Percentiles rank a stretch among this genome's conserved stretches.
Conservation (phyloP, 1,284 basidiomycete species). For the Schizophyllum amplum region DNA sequence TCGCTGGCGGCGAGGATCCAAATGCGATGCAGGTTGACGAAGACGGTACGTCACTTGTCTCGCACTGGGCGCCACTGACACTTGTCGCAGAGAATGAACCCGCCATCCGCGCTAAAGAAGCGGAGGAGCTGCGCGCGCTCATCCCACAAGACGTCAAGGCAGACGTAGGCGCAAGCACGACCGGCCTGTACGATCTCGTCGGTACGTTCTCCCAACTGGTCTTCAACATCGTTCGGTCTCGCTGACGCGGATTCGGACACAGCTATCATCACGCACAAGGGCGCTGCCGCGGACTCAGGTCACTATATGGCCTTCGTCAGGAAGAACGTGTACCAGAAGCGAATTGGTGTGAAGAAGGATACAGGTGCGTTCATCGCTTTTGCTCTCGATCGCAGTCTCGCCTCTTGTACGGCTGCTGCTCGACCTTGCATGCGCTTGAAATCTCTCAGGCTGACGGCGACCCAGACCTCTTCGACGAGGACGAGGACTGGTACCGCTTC, state of each 20-base stretch:
- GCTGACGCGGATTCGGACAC: neutral
- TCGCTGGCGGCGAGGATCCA: conserved; percentile 18
- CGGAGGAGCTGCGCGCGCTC: conserved; percentile 53
- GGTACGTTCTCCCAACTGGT: conserved; percentile 44
- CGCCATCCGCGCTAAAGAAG: conserved; percentile 53
- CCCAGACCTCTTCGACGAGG: conserved; percentile 30
- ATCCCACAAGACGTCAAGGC: conserved; percentile 55
- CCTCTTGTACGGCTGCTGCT: conserved; percentile 15
- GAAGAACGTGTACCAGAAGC: conserved; percentile 54
- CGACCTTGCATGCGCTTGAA: too few species aligned
- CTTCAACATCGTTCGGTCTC: neutral
- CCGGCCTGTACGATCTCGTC: conserved; percentile 79
- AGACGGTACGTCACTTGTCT: conserved; percentile 18
- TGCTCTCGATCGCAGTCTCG: neutral
- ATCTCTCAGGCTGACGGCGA: too few species aligned
- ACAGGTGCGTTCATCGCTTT: neutral
- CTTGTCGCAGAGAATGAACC: conserved; percentile 43
- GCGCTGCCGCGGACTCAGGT: conserved; percentile 87
- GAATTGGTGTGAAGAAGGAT: conserved; percentile 14
- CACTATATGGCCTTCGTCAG: conserved; percentile 92
- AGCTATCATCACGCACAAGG: conserved; percentile 97
- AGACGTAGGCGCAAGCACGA: conserved; percentile 68
- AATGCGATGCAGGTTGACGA: conserved; percentile 12
- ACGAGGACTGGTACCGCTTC: conserved; percentile 85
- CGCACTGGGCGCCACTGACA: conserved; percentile 12